These are phyloP conservation scores for Arachnomyces sp. DNA, from an alignment of 2,329 filamentous ascomycete species.

Conservation along the genomic window DNA sequence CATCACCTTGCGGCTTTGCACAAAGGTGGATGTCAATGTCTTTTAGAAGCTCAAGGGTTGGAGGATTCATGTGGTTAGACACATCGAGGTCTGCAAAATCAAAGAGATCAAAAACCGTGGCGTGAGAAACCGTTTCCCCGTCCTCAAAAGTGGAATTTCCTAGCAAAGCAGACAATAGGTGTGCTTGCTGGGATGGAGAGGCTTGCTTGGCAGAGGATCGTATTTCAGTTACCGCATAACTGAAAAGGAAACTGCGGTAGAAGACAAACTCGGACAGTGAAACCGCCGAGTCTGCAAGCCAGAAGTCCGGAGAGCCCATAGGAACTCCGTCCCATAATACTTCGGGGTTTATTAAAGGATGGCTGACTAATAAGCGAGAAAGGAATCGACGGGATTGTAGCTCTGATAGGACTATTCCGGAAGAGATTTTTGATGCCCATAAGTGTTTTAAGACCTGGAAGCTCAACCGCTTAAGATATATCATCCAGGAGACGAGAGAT, in stretches of 20 bases:
- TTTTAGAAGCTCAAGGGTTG: slow-evolving; percentile 53
- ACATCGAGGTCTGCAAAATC: slow-evolving; percentile 73
- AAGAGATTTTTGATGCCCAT: slow-evolving; percentile 76
- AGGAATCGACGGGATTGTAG: slow-evolving; percentile 72
- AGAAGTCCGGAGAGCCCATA: slow-evolving; percentile 57
- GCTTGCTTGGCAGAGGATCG: slow-evolving; percentile 65
- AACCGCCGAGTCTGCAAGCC: slow-evolving; percentile 58
- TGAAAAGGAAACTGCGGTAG: slow-evolving; percentile 67
- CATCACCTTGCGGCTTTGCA: slow-evolving; percentile 52
- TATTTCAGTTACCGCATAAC: slow-evolving; percentile 80
- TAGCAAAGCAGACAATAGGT: slow-evolving; percentile 61
- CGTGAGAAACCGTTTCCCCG: slow-evolving; percentile 58
- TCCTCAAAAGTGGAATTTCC: slow-evolving; percentile 61
- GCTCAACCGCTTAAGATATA: slow-evolving; percentile 60
- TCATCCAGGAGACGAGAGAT: slow-evolving; percentile 58
- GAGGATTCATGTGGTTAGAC: slow-evolving; percentile 39
- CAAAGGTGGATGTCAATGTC: slow-evolving; percentile 63
- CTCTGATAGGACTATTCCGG: slow-evolving; percentile 65
- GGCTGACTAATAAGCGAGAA: slow-evolving; percentile 65
- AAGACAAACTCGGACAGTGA: slow-evolving; percentile 71
- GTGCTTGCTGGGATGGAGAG: slow-evolving; percentile 61
- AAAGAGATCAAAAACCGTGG: slow-evolving; percentile 83
- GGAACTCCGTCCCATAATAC: slow-evolving; percentile 67
- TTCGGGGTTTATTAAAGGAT: slow-evolving; percentile 61
- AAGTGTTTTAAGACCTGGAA: slow-evolving; percentile 71